These are phyloP conservation scores for Pseudozyma sp. DNA, from an alignment of 1,284 basidiomycete genomes.

Conservation along the genomic window DNA sequence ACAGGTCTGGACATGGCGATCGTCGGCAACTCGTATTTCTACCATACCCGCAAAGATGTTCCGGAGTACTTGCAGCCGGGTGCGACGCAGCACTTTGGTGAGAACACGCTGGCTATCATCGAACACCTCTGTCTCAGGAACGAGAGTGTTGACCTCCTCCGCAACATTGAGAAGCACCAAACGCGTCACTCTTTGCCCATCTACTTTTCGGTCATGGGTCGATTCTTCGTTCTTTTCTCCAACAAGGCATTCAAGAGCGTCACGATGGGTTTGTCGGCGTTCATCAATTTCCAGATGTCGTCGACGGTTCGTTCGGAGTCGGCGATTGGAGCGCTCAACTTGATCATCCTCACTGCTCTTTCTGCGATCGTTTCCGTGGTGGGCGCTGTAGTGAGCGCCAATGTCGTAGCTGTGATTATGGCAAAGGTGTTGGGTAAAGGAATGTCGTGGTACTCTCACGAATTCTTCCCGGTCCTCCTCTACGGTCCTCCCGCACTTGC, in stretches of 20 bases:
- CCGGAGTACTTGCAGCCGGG: slow-evolving; percentile 85
- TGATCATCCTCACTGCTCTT: slow-evolving; percentile 53
- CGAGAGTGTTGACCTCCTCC: slow-evolving; percentile 62
- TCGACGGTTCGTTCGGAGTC: slow-evolving; percentile 67
- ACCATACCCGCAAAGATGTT: slow-evolving; percentile 88
- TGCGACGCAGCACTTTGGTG: slow-evolving; percentile 86
- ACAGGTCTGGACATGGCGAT: slow-evolving; percentile 82
- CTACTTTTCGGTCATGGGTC: slow-evolving; percentile 73
- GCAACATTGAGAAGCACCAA: slow-evolving; percentile 37
- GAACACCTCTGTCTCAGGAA: slow-evolving; percentile 76
- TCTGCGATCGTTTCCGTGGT: slow-evolving; percentile 65
- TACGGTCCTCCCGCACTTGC: slow-evolving; percentile 78
- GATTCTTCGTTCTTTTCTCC: slow-evolving; percentile 72
- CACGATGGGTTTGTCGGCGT: slow-evolving; percentile 60
- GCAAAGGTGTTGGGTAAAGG: slow-evolving; percentile 75
- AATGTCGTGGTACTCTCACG: slow-evolving; percentile 73
- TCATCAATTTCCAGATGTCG: slow-evolving; percentile 66
- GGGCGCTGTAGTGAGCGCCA: slow-evolving; percentile 75
- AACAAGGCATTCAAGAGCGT: slow-evolving; percentile 69
- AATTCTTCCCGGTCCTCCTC: slow-evolving; percentile 78
- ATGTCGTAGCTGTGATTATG: slow-evolving; percentile 81
- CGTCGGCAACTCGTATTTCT: slow-evolving; percentile 91
- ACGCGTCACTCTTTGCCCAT: slow-evolving; percentile 74
- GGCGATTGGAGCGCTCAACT: slow-evolving; percentile 47
- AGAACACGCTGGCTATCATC: slow-evolving; percentile 86